Evolutionary conservation across 768 basidiomycete species (phyloP).

Genomic region (Suillus variegatus): DNA sequence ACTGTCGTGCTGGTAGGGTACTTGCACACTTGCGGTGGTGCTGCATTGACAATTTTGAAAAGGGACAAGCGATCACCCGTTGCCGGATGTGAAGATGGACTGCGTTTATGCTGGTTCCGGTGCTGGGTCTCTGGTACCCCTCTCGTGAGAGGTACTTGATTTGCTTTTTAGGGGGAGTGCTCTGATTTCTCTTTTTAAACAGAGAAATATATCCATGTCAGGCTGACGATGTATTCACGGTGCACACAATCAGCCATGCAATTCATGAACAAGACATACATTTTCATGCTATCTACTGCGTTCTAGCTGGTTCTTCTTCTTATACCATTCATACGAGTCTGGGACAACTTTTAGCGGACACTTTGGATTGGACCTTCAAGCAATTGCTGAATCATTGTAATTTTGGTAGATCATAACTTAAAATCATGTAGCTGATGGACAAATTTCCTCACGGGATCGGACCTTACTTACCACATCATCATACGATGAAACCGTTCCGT

Average conservation of each 20-base stretch:
- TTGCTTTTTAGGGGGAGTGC: not conserved
- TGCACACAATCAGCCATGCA: too few species aligned
- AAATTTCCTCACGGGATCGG: too few species aligned
- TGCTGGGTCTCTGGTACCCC: not conserved
- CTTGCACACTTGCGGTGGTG: not conserved
- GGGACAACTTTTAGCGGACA: too few species aligned
- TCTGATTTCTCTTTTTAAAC: not conserved
- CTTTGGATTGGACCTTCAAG: too few species aligned
- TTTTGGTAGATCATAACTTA: too few species aligned
- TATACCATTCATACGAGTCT: too few species aligned
- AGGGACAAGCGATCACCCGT: conserved; percentile 14
- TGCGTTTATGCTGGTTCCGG: conserved; percentile 17
- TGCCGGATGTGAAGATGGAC: conserved; percentile 22
- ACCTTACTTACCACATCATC: too few species aligned
- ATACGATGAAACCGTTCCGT: too few species aligned
- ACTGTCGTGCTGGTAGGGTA: conserved; percentile 21
- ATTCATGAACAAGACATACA: too few species aligned
- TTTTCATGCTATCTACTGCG: not conserved
- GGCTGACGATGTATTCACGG: not conserved
- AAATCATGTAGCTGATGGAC: too few species aligned
- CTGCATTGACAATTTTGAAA: not conserved
- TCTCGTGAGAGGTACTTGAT: not conserved
- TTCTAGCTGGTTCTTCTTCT: not conserved
- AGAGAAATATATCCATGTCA: not conserved
- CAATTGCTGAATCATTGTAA: too few species aligned